Evolutionary conservation across 805 yeast genomes (phyloP).

Genomic region (Pichia occidentalis): DNA sequence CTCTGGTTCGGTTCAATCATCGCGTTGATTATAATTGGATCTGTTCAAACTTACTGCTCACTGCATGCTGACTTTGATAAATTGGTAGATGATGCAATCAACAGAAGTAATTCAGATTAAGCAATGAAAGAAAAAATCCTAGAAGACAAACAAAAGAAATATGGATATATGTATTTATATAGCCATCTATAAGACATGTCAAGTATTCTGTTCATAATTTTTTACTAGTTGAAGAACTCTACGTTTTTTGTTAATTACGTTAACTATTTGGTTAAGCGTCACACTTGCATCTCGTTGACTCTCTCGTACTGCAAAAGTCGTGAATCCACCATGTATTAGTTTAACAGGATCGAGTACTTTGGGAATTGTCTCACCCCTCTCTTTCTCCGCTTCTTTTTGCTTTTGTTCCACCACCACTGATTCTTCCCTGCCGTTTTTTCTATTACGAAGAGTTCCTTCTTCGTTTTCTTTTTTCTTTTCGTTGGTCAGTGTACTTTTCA

Average conservation of each 20-base stretch:
- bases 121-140: background rate
- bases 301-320: conserved; percentile 17
- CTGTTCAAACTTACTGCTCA: conserved; percentile 41
- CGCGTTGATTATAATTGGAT: conserved; percentile 37
- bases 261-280: conserved; percentile 10
- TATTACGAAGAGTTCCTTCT: background rate
- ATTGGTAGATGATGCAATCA: conserved; percentile 41
- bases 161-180: background rate
- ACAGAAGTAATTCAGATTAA: conserved; percentile 26
- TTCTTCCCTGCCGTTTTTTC: background rate
- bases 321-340: conserved; percentile 26
- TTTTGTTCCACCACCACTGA: conserved; percentile 11
- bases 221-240: conserved; percentile 9
- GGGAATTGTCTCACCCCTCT: background rate
- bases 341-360: conserved; percentile 18
- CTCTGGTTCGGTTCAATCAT: conserved; percentile 33
- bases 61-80: conserved; percentile 45
- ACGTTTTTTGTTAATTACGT: conserved; percentile 13
- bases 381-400: conserved; percentile 8
- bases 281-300: conserved; percentile 16
- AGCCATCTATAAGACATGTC: background rate
- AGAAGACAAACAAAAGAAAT: background rate
- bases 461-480: background rate
- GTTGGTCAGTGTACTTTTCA: background rate
- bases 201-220: conserved; percentile 3